These are phyloP conservation scores for Cladosporium sp. DNA, from an alignment of 2,329 filamentous ascomycete genomes.

Conservation along the genomic window DNA sequence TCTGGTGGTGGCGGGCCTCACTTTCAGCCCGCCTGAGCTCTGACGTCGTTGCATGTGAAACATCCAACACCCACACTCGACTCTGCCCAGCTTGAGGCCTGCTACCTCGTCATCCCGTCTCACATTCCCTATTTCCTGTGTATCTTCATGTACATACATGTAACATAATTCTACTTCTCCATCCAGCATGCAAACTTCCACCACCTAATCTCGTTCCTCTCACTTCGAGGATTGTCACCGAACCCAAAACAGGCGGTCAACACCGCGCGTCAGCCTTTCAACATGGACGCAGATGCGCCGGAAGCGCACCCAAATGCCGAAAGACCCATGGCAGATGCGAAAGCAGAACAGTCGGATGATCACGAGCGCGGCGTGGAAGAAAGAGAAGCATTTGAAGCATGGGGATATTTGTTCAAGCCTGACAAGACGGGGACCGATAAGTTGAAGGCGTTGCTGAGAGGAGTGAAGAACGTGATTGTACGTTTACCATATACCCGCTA, in stretches of 20 bases:
- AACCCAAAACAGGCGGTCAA: neutral
- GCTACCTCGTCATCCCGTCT: too few relatives aligned
- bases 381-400: conserved; percentile 45
- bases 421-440: conserved; percentile 48
- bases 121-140: too few relatives aligned
- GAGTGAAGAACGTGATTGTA: conserved; percentile 46
- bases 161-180: too few relatives aligned
- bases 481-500: conserved; percentile 10
- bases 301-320: neutral
- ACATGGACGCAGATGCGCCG: conserved; percentile 7
- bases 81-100: too few relatives aligned
- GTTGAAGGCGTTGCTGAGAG: conserved; percentile 43
- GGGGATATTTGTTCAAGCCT: conserved; percentile 48
- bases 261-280: neutral
- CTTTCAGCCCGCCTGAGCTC: too few relatives aligned
- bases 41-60: too few relatives aligned
- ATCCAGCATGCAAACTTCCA: too few relatives aligned
- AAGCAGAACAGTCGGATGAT: conserved; percentile 13
- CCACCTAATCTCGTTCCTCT: too few relatives aligned
- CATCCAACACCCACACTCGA: too few relatives aligned
- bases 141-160: too few relatives aligned
- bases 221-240: too few relatives aligned
- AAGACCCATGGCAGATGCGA: conserved; percentile 1
- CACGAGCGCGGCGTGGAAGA: conserved; percentile 28
- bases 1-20: too few relatives aligned